Base-by-base conservation (phyloP, 352 stramenopile genomes). In the Pythium dissimile region DNA sequence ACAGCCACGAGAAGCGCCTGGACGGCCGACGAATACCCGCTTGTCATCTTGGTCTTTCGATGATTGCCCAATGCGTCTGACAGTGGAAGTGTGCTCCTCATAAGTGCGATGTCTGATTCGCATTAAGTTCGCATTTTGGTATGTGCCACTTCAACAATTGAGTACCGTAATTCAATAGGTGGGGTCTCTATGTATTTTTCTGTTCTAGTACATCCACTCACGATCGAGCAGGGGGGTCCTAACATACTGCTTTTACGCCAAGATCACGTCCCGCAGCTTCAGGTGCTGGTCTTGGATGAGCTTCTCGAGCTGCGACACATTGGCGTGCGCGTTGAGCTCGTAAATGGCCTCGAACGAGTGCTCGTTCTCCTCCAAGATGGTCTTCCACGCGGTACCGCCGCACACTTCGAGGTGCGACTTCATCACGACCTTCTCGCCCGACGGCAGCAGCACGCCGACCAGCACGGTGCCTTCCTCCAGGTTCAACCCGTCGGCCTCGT, bases 311-410 rank as follows among this genome's bases (percentile, higher is more conserved):
- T 93, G 78, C 28, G 80, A 76, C 43, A 95, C 83, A 55, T 95
- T 90, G 26, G 83, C 85, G 50, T 89, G 75, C 39, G 82, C 80
- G 71, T 98, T 98, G 32, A 97, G 84, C 62, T 93, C 89, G 77
- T 97, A 96, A 52, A 98, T 95, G 54, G 88, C 87, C 73, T 98
- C 94, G 74, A 99, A 99, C 28, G 91, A 97, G 54, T 97, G 73
- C 43, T 85, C 70, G 73, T 99, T 99, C 50, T 92, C 78, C 32
- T 93, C 77, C 27, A 98, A 60, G 62, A 94, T 86, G 5, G 81
- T 84, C 71, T 98, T 98, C 96, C 96, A 99, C 26, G 83, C 88
- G 46, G 97, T 85, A 54, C 94, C 92, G 54, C 96, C 96, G 76
- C 95, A 97, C 64, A 97, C 91, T 42, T 93, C 80, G 58, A 97